phyloP scores from a whole-genome alignment of 1,284 basidiomycete species.

The Irpex sp. region DNA sequence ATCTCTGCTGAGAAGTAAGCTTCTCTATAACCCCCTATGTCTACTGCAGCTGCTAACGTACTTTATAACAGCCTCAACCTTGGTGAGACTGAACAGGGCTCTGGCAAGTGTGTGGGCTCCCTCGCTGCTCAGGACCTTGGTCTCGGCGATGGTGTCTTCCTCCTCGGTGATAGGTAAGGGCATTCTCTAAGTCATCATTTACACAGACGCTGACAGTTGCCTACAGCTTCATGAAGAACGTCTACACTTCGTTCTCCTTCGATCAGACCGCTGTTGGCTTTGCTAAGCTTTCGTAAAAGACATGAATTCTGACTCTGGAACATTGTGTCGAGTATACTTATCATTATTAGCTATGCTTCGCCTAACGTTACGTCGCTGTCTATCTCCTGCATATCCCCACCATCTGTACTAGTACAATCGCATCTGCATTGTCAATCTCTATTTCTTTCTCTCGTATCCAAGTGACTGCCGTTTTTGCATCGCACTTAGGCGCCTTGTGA shows the following conservation, averaged over 20 bases:
- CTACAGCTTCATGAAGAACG: slow-evolving; percentile 21
- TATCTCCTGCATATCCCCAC: neutral
- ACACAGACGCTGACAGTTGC: neutral
- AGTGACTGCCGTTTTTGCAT: neutral
- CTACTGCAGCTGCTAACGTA: neutral
- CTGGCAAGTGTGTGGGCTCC: slow-evolving; percentile 23
- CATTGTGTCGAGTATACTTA: neutral
- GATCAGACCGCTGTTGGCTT: slow-evolving; percentile 19
- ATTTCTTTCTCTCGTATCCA: neutral
- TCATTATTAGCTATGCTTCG: neutral
- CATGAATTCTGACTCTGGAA: neutral
- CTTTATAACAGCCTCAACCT: slow-evolving; percentile 23
- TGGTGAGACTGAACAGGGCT: slow-evolving; percentile 16
- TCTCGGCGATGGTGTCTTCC: slow-evolving; percentile 20
- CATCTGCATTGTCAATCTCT: neutral
- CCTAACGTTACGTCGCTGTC: neutral
- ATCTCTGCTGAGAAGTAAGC: slow-evolving; percentile 4
- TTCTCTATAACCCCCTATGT: neutral
- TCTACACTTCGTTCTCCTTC: slow-evolving; percentile 20
- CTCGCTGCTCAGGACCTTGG: slow-evolving; percentile 20
- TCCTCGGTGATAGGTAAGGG: slow-evolving; percentile 22
- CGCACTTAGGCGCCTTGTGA: no score
- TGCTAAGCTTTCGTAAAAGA: slow-evolving; percentile 5
- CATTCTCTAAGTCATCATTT: neutral
- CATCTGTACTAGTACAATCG: neutral